Base-by-base conservation (phyloP, 345 rosid species). In the Lepidium didymum region DNA sequence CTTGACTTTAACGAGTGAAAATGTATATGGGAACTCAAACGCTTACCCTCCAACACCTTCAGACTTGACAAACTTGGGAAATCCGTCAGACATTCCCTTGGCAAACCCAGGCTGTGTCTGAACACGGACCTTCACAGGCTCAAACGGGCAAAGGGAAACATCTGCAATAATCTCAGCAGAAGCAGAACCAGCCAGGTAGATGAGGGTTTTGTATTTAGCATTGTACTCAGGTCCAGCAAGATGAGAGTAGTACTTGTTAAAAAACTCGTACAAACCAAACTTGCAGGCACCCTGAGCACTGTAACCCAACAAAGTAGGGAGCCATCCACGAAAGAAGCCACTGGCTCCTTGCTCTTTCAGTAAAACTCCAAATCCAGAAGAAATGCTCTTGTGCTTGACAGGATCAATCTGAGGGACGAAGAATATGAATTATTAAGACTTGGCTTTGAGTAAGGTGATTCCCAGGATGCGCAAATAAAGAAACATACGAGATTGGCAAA, bases 101-200 rank as follows among this genome's bases (percentile, higher is more conserved):
- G 99, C 96, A 65, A 94, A 94, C 15, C 99, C 99, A 71, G 97
- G 98, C 81, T 90, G 98, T 47, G 98, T 93, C 79, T 90, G 96
- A 61, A 94, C 97, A 21, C 97, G 81, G 35, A 94, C 97, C 86
- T 94, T 94, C 1, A 94, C 99, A 29, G 99, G 97, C 79, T 94
- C 99, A 6, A 94, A 80, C 13, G 97, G 97, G 84, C 99, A 91
- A 56, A 94, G 96, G 0, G 95, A 92, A 54, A 94, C 21, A 80
- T 90, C 96, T 5, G 98, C 96, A 54, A 92, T 90, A 40, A 92
- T 75, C 82, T 91, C 99, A 64, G 97, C 97, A 41, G 93, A 83
- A 47, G 88, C 90, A 58, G 93, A 87, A 23, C 90, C 93, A 59
- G 88, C 93, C 35, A 87, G 90, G 79, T 87, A 87, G 70, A 87